These are phyloP conservation scores for Yarrowia sp. DNA, from an alignment of 805 yeast genomes.

Conservation along the genomic window DNA sequence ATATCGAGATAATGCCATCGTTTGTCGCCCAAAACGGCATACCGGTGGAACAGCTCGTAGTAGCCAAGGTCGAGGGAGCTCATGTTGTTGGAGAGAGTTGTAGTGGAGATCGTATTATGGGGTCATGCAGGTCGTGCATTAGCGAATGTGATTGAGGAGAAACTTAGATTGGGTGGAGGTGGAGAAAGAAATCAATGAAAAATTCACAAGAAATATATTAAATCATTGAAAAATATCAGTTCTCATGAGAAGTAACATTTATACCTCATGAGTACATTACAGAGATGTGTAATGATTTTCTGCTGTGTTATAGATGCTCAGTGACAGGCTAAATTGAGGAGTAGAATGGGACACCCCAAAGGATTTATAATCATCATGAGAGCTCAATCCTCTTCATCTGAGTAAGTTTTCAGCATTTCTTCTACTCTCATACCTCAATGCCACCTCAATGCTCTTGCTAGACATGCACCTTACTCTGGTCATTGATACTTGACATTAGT, in stretches of 20 bases:
- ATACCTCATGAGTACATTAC: too few relatives aligned
- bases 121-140: slow-evolving; percentile 1
- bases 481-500: too few relatives aligned
- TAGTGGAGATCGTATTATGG: not conserved
- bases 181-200: not conserved
- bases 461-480: too few relatives aligned
- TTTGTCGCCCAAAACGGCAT: slow-evolving; percentile 15
- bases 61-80: not conserved
- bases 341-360: not conserved
- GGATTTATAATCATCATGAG: too few relatives aligned
- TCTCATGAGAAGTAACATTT: too few relatives aligned
- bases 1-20: slow-evolving; percentile 27
- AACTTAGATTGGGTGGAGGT: not conserved
- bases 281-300: too few relatives aligned
- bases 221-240: too few relatives aligned
- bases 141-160: not conserved
- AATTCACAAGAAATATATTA: not conserved
- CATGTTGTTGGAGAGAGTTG: not conserved
- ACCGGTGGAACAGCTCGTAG: slow-evolving; percentile 8
- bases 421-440: too few relatives aligned
- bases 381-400: too few relatives aligned
- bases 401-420: too few relatives aligned
- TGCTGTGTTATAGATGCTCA: too few relatives aligned
- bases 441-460: too few relatives aligned
- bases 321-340: not conserved